Conservation (phyloP, 164 flowering plant genomes). For the Cinnamomum chago region DNA sequence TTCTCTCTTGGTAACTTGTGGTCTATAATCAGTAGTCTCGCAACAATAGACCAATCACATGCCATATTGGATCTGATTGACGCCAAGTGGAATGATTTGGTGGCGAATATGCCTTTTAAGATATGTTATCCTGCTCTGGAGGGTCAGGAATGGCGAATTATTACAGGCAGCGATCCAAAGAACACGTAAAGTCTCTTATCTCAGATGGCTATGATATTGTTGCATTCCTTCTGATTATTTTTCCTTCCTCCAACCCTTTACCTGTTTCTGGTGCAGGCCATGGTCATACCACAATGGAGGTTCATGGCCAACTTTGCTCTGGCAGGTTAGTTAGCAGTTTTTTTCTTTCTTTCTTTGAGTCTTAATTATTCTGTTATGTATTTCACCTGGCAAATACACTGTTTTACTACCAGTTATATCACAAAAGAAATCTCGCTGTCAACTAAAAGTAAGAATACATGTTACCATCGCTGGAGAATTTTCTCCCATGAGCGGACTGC, state of each 20-base stretch:
- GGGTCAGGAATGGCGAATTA: constrained; percentile 81
- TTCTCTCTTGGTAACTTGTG: constrained; percentile 90
- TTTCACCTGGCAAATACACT: background rate
- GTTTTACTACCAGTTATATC: background rate
- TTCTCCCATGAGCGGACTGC: too few species aligned
- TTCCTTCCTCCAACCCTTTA: constrained; percentile 1
- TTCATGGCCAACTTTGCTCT: constrained; percentile 92
- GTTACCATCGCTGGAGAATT: background rate
- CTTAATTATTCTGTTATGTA: background rate
- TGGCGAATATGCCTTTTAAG: constrained; percentile 82
- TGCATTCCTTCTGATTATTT: background rate
- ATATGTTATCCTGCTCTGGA: constrained; percentile 91
- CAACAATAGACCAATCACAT: constrained; percentile 72
- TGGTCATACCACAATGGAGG: constrained; percentile 98
- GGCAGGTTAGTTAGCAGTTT: constrained; percentile 60
- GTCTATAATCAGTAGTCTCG: constrained; percentile 74
- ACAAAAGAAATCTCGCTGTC: background rate
- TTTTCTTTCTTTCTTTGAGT: background rate
- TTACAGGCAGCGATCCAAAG: constrained; percentile 90
- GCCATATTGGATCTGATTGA: constrained; percentile 84
- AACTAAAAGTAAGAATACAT: background rate
- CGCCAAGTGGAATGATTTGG: constrained; percentile 77
- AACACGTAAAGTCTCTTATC: constrained; percentile 57
- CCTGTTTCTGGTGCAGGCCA: constrained; percentile 52
- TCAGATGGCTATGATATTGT: constrained; percentile 8